phyloP scores from a whole-genome alignment of 2,329 filamentous ascomycete genomes.

The Stagonosporopsis rhizophila region DNA sequence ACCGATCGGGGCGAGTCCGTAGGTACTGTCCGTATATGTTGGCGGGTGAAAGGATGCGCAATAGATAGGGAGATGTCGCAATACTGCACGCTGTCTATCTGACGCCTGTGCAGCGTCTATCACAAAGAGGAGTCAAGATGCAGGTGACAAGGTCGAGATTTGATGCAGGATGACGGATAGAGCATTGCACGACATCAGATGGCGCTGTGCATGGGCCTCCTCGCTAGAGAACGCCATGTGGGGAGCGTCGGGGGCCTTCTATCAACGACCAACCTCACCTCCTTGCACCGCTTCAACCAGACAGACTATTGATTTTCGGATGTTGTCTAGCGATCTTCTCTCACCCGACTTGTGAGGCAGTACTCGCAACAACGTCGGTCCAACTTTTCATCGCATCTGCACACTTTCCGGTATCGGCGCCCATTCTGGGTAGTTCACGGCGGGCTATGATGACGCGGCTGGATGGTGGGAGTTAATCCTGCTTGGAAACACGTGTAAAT shows the following conservation, averaged over 20 bases:
- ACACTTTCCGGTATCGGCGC: slow-evolving; percentile 11
- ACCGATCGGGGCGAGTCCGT: not conserved
- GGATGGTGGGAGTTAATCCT: not conserved
- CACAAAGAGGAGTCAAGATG: slow-evolving; percentile 3
- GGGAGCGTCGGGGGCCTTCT: slow-evolving; percentile 14
- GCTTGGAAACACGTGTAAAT: not conserved
- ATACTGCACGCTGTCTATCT: slow-evolving; percentile 12
- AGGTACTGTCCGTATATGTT: not conserved
- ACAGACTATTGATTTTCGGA: slow-evolving; percentile 4
- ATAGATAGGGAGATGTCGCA: slow-evolving; percentile 17
- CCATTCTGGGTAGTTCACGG: not conserved
- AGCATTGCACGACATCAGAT: slow-evolving; percentile 13
- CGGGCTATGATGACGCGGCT: slow-evolving; percentile 1
- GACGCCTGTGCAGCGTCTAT: slow-evolving; percentile 2
- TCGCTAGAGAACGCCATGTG: slow-evolving; percentile 19
- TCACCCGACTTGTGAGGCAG: slow-evolving; percentile 5
- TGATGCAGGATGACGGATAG: slow-evolving; percentile 16
- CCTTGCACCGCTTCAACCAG: not conserved
- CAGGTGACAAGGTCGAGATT: slow-evolving; percentile 7
- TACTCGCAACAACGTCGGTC: slow-evolving; percentile 9
- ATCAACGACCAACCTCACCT: slow-evolving; percentile 19
- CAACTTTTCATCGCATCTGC: not conserved
- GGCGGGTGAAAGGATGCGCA: slow-evolving; percentile 6
- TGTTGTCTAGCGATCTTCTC: not conserved
- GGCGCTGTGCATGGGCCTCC: slow-evolving; percentile 7